These are phyloP conservation scores for Penicillium macrosclerotiorum DNA, from an alignment of 495 filamentous ascomycete genomes.

Conservation along the genomic window DNA sequence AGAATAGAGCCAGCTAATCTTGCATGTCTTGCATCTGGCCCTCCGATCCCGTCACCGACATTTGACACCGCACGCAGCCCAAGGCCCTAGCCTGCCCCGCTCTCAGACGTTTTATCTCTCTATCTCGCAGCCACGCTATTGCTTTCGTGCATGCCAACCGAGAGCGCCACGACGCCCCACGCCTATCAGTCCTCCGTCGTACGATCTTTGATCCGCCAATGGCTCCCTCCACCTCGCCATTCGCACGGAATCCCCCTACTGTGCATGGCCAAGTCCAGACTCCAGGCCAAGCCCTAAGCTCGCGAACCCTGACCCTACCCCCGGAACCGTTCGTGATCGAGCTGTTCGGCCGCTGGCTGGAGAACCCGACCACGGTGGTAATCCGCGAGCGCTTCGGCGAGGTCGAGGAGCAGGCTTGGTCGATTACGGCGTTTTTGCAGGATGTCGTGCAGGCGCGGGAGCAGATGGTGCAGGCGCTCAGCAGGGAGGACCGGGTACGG, in stretches of 20 bases:
- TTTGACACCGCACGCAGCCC: neutral
- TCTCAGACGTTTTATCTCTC: no score
- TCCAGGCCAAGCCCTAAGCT: neutral
- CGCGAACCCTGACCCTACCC: neutral
- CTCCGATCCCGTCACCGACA: conserved; percentile 3
- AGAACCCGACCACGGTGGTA: neutral
- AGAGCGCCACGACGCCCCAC: neutral
- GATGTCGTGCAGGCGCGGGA: neutral
- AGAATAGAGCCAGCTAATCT: no score
- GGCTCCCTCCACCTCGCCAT: neutral
- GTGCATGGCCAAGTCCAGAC: no score
- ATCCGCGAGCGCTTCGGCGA: neutral
- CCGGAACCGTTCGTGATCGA: neutral
- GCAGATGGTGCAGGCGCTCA: neutral
- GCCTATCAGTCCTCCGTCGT: neutral
- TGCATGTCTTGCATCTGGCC: no score
- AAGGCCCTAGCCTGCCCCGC: no score
- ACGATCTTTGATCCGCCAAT: neutral
- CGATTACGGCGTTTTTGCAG: neutral
- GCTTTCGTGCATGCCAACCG: neutral
- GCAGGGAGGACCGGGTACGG: neutral
- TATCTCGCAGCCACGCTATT: neutral
- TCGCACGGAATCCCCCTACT: neutral
- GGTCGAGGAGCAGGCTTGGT: neutral
- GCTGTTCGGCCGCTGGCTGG: neutral